Conservation (phyloP, 1,139 yeast species). For the Magnusiomyces paraingens region DNA sequence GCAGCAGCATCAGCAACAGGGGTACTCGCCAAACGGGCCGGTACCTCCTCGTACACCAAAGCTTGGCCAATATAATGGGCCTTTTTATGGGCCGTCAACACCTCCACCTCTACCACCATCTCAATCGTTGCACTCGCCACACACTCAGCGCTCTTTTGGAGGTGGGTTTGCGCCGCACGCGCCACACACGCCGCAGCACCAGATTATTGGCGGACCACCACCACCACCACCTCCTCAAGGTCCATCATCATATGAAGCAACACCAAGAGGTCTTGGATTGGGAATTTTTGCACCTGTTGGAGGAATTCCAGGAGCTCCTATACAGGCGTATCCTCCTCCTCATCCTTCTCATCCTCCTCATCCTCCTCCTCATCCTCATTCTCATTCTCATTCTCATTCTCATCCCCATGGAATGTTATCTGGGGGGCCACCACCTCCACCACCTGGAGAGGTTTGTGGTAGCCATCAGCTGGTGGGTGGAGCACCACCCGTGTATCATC, state of each 20-base stretch:
- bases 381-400: no score
- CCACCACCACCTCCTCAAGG: background rate
- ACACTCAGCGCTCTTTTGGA: background rate
- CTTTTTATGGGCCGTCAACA: background rate
- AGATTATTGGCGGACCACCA: background rate
- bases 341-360: background rate
- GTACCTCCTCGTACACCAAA: background rate
- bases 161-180: background rate
- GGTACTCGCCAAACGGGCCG: background rate
- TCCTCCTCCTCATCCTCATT: background rate
- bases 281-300: background rate
- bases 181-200: background rate
- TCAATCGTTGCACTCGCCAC: background rate
- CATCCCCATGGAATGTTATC: background rate
- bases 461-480: no score
- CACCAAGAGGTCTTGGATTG: background rate
- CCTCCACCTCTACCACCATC: conserved; percentile 1
- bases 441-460: no score
- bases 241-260: background rate
- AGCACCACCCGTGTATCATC: no score
- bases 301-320: background rate
- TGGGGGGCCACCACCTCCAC: no score
- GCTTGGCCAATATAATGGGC: background rate
- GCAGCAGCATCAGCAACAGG: background rate
- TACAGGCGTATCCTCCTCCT: background rate